phyloP scores from a whole-genome alignment of 805 yeast genomes.

The Wickerhamomyces bisporus region DNA sequence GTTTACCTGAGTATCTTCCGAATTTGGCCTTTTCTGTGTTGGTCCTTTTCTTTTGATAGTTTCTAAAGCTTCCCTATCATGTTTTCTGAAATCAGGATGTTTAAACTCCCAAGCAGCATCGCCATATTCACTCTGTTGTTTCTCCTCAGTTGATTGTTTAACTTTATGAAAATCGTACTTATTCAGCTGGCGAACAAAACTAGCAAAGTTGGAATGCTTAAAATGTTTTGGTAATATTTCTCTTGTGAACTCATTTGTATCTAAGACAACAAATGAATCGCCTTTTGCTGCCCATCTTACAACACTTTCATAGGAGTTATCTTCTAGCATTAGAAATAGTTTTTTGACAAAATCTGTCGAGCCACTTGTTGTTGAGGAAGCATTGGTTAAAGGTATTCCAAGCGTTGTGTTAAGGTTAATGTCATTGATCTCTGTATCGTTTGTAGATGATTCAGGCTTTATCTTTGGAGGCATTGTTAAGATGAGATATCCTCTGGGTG shows the following conservation, averaged over 20 bases:
- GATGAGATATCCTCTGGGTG: too few species aligned
- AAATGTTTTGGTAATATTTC: slow-evolving; percentile 87
- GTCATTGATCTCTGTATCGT: slow-evolving; percentile 3
- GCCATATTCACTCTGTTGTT: slow-evolving; percentile 51
- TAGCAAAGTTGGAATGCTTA: slow-evolving; percentile 91
- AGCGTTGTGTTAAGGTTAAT: slow-evolving; percentile 13
- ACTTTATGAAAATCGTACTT: slow-evolving; percentile 98
- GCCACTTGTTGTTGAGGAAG: slow-evolving; percentile 31
- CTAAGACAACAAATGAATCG: slow-evolving; percentile 81
- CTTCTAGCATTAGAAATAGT: slow-evolving; percentile 79
- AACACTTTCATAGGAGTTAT: slow-evolving; percentile 64
- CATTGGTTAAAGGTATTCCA: slow-evolving; percentile 18
- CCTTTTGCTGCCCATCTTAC: slow-evolving; percentile 88
- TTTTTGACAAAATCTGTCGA: slow-evolving; percentile 80
- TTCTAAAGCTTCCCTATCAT: slow-evolving; percentile 75
- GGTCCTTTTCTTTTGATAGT: slow-evolving; percentile 84
- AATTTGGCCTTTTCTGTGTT: slow-evolving; percentile 38
- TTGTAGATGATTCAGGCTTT: slow-evolving; percentile 1
- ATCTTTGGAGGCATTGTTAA: slow-evolving; percentile 5
- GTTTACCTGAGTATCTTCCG: slow-evolving; percentile 18
- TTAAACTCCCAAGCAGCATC: slow-evolving; percentile 91
- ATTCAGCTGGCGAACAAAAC: slow-evolving; percentile 91
- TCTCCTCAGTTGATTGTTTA: slow-evolving; percentile 62
- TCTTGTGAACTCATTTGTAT: slow-evolving; percentile 86
- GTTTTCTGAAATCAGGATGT: slow-evolving; percentile 80